Percentiles rank a stretch among this genome's conserved stretches.
Conservation (phyloP, 306 rosid species). For the Trifolium repens region DNA sequence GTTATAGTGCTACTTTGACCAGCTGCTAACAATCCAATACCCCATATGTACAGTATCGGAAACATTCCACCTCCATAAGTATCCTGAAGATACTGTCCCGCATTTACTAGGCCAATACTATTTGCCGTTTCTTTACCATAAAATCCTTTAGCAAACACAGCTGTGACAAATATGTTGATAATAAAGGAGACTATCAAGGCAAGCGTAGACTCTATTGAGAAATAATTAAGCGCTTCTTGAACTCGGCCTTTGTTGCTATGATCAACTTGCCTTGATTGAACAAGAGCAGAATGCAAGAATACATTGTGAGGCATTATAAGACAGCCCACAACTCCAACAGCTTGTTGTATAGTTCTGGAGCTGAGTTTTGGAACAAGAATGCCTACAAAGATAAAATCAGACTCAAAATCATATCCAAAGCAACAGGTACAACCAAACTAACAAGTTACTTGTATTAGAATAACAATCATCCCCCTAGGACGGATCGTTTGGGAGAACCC, state of each 20-base stretch:
- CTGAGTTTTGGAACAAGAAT: constrained; percentile 84
- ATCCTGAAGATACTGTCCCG: constrained; percentile 87
- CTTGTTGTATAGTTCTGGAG: constrained; percentile 84
- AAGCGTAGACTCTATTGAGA: constrained; percentile 76
- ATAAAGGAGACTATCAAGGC: constrained; percentile 78
- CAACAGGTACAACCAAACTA: constrained; percentile 2
- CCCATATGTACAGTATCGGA: constrained; percentile 94
- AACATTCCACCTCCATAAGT: constrained; percentile 86
- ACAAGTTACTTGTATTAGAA: neutral
- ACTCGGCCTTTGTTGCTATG: constrained; percentile 70
- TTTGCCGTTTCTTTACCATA: constrained; percentile 71
- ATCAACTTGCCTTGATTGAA: constrained; percentile 83
- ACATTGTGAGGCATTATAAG: constrained; percentile 97
- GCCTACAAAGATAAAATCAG: constrained; percentile 53
- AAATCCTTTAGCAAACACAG: constrained; percentile 94
- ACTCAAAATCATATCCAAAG: constrained; percentile 37
- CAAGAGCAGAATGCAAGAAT: constrained; percentile 97
- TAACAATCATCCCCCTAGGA: too few species aligned
- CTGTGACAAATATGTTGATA: constrained; percentile 84
- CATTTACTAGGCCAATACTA: constrained; percentile 83
- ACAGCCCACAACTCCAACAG: constrained; percentile 98
- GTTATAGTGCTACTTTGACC: constrained; percentile 98
- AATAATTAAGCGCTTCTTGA: constrained; percentile 89
- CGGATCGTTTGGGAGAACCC: too few species aligned
- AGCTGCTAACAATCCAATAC: constrained; percentile 91